Percentiles rank a stretch among this genome's conserved stretches.
Conservation (phyloP, 345 rosid genomes). For the Salix exigua region DNA sequence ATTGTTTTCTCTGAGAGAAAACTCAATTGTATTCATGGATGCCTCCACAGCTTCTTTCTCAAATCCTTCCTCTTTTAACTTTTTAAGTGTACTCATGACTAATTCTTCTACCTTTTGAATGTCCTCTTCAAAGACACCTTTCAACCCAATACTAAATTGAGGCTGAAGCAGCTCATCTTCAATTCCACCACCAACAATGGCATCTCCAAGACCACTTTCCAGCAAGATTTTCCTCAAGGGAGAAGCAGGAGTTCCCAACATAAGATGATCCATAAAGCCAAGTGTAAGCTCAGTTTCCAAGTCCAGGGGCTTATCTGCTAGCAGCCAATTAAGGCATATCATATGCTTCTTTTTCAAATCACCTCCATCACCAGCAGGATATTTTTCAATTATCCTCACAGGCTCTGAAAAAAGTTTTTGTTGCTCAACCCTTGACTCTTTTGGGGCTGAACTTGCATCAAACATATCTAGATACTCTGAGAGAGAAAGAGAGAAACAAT, state of each 20-base stretch:
- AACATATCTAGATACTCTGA: constrained; percentile 81
- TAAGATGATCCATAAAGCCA: constrained; percentile 87
- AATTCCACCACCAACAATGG: constrained; percentile 84
- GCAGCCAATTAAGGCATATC: constrained; percentile 92
- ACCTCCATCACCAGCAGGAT: constrained; percentile 78
- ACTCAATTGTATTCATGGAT: constrained; percentile 97
- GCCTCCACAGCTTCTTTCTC: constrained; percentile 90
- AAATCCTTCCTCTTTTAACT: constrained; percentile 85
- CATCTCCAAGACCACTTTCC: constrained; percentile 96
- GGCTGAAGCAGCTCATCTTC: constrained; percentile 96
- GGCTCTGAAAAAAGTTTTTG: constrained; percentile 76
- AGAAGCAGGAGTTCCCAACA: constrained; percentile 96
- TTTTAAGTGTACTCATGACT: constrained; percentile 61
- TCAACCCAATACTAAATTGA: constrained; percentile 87
- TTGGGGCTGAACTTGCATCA: constrained; percentile 60
- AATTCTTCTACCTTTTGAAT: constrained; percentile 77
- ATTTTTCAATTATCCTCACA: constrained; percentile 71
- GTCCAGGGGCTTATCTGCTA: constrained; percentile 78
- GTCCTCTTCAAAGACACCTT: constrained; percentile 74
- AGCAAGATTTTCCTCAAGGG: constrained; percentile 85
- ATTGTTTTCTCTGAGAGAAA: constrained; percentile 93
- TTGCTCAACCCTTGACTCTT: constrained; percentile 52
- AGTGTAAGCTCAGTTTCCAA: constrained; percentile 84
- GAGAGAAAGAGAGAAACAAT: constrained; percentile 17
- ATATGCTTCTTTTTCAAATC: constrained; percentile 85